phyloP scores from a whole-genome alignment of 768 basidiomycete species.

The Tylopilus cervinicoccineus region DNA sequence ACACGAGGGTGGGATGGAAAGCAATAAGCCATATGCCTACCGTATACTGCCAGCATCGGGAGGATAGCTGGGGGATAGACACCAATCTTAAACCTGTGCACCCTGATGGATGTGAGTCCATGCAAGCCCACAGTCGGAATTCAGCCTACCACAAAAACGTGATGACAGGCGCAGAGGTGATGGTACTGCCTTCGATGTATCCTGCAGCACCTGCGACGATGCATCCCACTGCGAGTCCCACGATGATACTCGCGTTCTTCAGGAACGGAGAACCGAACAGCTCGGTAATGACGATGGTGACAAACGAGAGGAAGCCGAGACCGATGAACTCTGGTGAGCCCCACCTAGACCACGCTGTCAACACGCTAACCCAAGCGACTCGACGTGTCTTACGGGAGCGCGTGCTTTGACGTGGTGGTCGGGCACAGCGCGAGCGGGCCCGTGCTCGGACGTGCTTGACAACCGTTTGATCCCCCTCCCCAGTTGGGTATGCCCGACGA shows the following conservation, averaged over 20 bases:
- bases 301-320: conserved; percentile 80
- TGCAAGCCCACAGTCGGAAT: not conserved
- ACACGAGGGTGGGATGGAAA: conserved; percentile 1
- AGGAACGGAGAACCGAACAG: conserved; percentile 83
- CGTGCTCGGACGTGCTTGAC: conserved; percentile 52
- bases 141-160: conserved; percentile 68
- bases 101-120: conserved; percentile 37
- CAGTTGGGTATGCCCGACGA: conserved; percentile 73
- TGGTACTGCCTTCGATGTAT: conserved; percentile 65
- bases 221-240: conserved; percentile 72
- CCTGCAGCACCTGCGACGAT: conserved; percentile 79
- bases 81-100: conserved; percentile 69
- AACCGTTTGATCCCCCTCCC: conserved; percentile 81
- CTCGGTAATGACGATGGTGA: conserved; percentile 73
- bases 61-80: conserved; percentile 71
- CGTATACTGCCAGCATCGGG: conserved; percentile 59
- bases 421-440: conserved; percentile 75
- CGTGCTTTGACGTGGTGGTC: conserved; percentile 61
- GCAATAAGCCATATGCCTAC: conserved; percentile 22
- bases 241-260: conserved; percentile 74
- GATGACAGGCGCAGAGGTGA: conserved; percentile 66
- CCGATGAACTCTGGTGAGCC: conserved; percentile 83
- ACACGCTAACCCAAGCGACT: not conserved
- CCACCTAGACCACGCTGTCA: conserved; percentile 44
- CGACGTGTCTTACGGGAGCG: conserved; percentile 49